phyloP scores from a whole-genome alignment of 1,284 basidiomycete genomes.

The Puccinia novopanici region DNA sequence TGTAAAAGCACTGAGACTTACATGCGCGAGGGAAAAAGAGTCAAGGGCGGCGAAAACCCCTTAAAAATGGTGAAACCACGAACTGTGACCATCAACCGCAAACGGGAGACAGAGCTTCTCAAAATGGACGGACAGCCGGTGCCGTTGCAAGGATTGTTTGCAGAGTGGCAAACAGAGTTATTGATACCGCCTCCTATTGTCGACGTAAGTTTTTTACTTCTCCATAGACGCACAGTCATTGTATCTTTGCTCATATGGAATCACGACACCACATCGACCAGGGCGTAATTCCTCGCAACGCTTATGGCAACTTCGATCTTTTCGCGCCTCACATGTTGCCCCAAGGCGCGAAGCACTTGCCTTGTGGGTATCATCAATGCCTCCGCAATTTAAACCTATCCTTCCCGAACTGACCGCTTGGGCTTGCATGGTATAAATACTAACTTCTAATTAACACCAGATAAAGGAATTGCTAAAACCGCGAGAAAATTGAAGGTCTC shows the following conservation, averaged over 20 bases:
- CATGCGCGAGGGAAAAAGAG: conserved; percentile 80
- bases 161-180: conserved; percentile 78
- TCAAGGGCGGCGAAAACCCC: conserved; percentile 71
- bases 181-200: conserved; percentile 77
- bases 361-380: conserved; percentile 63
- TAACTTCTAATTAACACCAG: not conserved
- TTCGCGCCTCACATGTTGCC: conserved; percentile 96
- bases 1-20: conserved; percentile 92
- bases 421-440: not conserved
- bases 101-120: conserved; percentile 78
- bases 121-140: conserved; percentile 65
- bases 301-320: conserved; percentile 95
- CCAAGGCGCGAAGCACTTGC: conserved; percentile 78
- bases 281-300: conserved; percentile 90
- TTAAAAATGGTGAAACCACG: conserved; percentile 87
- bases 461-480: conserved; percentile 81
- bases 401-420: not conserved
- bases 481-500: conserved; percentile 83
- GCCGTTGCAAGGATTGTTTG: conserved; percentile 82
- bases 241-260: not conserved
- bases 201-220: conserved; percentile 62
- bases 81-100: conserved; percentile 76
- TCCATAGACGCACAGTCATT: not conserved
- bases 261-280: conserved; percentile 58
- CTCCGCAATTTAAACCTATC: not conserved